Evolutionary conservation across 2,329 filamentous ascomycete species (phyloP).

Genomic region (Elsinoe fawcettii): DNA sequence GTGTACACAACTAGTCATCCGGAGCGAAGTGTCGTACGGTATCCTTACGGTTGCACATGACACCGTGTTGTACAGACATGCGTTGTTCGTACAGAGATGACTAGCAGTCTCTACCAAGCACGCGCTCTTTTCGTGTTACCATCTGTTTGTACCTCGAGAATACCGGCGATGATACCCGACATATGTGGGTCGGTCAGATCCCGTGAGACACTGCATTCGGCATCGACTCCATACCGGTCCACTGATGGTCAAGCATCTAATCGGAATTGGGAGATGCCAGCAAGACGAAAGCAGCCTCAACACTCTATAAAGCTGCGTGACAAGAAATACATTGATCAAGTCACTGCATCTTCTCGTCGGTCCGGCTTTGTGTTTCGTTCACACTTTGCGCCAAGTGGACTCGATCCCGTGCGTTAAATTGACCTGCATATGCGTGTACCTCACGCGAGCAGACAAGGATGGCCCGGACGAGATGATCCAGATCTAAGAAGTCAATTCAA

Average conservation of each 20-base stretch:
- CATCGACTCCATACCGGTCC: background rate
- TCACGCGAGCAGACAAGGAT: conserved; percentile 6
- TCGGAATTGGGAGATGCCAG: background rate
- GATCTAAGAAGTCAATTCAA: background rate
- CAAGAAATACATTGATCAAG: background rate
- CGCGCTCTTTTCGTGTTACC: background rate
- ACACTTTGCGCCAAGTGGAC: conserved; percentile 2
- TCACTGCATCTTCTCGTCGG: background rate
- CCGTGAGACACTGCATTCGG: background rate
- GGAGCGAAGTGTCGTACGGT: background rate
- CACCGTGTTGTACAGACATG: background rate
- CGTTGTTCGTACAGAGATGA: background rate
- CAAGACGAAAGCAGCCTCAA: background rate
- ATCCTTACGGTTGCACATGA: background rate
- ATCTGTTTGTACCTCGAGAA: background rate
- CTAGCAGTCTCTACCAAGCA: background rate
- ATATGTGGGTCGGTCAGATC: background rate
- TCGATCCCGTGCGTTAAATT: background rate
- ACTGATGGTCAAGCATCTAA: background rate
- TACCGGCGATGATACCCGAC: background rate
- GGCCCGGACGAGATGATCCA: background rate
- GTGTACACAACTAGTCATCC: no score
- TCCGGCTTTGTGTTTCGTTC: background rate
- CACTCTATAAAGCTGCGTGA: background rate
- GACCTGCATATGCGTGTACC: conserved; percentile 6